phyloP scores from a whole-genome alignment of 2,329 filamentous ascomycete genomes.

The Alternaria sp. region DNA sequence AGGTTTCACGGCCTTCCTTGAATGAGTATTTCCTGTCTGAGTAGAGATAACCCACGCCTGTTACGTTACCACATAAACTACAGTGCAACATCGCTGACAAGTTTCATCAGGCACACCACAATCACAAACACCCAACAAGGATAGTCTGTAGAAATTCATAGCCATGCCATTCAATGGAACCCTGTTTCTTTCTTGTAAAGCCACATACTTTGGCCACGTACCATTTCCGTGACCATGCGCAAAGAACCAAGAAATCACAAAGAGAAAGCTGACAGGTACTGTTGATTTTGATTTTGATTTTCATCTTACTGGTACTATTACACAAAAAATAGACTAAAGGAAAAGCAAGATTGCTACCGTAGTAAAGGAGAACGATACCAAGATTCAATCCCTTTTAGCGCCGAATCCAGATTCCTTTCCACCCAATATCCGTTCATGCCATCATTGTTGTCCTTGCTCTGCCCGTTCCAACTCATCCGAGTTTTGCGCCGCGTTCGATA shows the following conservation, averaged over 20 bases:
- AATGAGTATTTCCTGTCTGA: constrained; percentile 21
- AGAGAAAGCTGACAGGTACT: background rate
- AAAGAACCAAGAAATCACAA: background rate
- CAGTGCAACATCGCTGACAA: background rate
- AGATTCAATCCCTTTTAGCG: constrained; percentile 11
- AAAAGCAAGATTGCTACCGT: background rate
- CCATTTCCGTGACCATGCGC: background rate
- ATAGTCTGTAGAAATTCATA: background rate
- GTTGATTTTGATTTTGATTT: background rate
- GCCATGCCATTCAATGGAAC: background rate
- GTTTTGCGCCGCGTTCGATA: background rate
- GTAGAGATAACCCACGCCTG: background rate
- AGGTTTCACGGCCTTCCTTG: constrained; percentile 41
- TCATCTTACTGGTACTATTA: background rate
- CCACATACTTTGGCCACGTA: background rate
- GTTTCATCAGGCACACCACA: background rate
- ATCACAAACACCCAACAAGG: background rate
- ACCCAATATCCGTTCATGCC: constrained; percentile 5
- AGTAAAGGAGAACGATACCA: background rate
- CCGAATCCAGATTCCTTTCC: constrained; percentile 4
- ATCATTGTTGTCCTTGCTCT: constrained; percentile 3
- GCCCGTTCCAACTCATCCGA: background rate
- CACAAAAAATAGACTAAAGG: background rate
- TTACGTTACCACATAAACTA: background rate
- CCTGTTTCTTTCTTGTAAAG: background rate